A percentile compares a stretch with the other conserved stretches of the same genome.
These are phyloP conservation scores for Juncus inflexus DNA, from an alignment of 176 grass and related monocot species.

Conservation along the genomic window DNA sequence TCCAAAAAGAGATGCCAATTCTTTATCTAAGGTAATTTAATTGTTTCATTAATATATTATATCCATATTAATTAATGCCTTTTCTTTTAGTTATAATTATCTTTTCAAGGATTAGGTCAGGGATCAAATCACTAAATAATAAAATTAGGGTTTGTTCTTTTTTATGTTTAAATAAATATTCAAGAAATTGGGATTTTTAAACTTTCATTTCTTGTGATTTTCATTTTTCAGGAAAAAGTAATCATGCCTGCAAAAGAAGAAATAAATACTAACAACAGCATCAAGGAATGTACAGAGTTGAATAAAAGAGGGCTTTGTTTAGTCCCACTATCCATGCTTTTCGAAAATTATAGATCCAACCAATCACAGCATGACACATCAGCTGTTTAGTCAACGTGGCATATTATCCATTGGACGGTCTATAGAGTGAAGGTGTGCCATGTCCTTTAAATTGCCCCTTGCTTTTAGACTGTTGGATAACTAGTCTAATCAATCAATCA, in stretches of 20 bases:
- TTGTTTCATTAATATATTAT: not conserved
- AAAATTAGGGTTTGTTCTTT: too few relatives aligned
- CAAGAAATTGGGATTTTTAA: slow-evolving; percentile 20
- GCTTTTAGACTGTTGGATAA: slow-evolving; percentile 14
- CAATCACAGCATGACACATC: not conserved
- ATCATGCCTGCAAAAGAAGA: slow-evolving; percentile 34
- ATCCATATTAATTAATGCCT: too few relatives aligned
- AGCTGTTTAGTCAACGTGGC: too few relatives aligned
- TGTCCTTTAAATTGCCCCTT: not conserved
- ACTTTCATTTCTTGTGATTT: too few relatives aligned
- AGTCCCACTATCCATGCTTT: slow-evolving; percentile 61
- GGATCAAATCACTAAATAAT: too few relatives aligned
- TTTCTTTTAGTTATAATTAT: too few relatives aligned
- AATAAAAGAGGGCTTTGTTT: slow-evolving; percentile 78
- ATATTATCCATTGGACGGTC: not conserved
- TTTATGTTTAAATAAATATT: slow-evolving; percentile 11
- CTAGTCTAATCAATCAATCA: slow-evolving; percentile 29
- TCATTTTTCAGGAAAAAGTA: slow-evolving; percentile 22
- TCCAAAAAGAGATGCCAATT: slow-evolving; percentile 40
- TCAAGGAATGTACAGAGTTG: slow-evolving; percentile 56
- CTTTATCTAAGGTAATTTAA: slow-evolving; percentile 42
- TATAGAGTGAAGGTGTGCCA: not conserved
- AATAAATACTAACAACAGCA: too few relatives aligned
- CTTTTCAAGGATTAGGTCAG: too few relatives aligned
- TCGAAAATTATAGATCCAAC: slow-evolving; percentile 42